These are phyloP conservation scores for Phytopythium chamaehyphon DNA, from an alignment of 352 stramenopile species.

Conservation along the genomic window DNA sequence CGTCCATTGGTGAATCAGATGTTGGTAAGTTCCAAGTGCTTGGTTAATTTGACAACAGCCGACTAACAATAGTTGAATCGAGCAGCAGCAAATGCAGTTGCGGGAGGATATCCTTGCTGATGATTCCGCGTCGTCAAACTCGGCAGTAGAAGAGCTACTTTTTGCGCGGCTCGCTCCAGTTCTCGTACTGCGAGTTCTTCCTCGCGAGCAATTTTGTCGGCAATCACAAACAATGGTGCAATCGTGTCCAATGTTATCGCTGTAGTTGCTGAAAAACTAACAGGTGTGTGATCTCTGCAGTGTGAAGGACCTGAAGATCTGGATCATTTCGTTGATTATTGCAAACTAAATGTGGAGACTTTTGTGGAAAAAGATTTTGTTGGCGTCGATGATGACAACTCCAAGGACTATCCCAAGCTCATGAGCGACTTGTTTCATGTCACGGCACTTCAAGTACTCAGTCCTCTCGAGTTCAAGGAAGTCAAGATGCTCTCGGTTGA, in stretches of 20 bases:
- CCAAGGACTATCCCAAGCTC: background rate
- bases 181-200: conserved; percentile 59
- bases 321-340: too few species aligned
- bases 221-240: background rate
- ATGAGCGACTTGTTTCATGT: conserved; percentile 30
- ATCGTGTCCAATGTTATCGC: background rate
- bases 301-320: too few species aligned
- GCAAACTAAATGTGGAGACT: too few species aligned
- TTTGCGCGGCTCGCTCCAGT: conserved; percentile 59
- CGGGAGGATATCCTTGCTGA: conserved; percentile 46
- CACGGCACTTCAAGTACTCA: conserved; percentile 32
- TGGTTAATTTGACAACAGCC: too few species aligned
- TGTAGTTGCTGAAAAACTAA: background rate
- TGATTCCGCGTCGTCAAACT: conserved; percentile 21
- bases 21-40: conserved; percentile 17
- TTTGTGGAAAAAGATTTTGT: conserved; percentile 11
- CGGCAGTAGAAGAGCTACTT: conserved; percentile 40
- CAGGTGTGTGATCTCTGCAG: too few species aligned
- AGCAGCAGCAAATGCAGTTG: conserved; percentile 39
- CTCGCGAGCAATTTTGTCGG: conserved; percentile 18
- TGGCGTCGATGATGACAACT: background rate
- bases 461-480: conserved; percentile 76
- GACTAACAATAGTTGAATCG: too few species aligned
- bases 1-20: conserved; percentile 25
- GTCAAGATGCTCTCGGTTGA: conserved; percentile 69